Percentiles rank a stretch among this genome's conserved stretches.
Conservation (phyloP, 1,284 basidiomycete species). For the Coniferiporia sulphurascens region DNA sequence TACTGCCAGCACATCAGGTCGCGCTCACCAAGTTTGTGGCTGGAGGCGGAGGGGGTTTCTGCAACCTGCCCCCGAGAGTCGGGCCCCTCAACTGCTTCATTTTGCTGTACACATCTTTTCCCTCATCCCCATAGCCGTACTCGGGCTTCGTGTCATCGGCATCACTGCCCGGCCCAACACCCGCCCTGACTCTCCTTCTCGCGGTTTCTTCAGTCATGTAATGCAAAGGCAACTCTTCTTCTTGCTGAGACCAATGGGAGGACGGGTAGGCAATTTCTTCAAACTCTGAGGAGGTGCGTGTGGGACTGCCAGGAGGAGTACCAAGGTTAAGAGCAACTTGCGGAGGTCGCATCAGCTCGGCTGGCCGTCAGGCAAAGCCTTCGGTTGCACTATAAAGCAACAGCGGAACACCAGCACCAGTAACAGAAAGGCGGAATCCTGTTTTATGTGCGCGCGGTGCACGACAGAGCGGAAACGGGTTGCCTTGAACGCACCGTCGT, state of each 20-base stretch:
- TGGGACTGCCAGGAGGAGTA: constrained; percentile 41
- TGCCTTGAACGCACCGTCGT: neutral
- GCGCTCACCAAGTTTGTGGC: constrained; percentile 65
- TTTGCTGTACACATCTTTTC: constrained; percentile 74
- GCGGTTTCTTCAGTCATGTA: constrained; percentile 69
- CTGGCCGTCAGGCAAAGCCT: neutral
- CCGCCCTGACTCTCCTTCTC: constrained; percentile 50
- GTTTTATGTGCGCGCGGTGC: no score
- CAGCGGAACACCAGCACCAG: neutral
- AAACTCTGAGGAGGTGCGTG: constrained; percentile 56
- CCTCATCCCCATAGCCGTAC: constrained; percentile 53
- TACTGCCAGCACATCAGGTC: constrained; percentile 12
- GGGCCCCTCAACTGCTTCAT: constrained; percentile 42
- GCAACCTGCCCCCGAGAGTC: constrained; percentile 55
- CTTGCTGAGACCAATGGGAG: constrained; percentile 33
- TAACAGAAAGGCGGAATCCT: neutral
- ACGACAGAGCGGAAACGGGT: neutral
- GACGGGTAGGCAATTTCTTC: constrained; percentile 62
- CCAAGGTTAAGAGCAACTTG: constrained; percentile 69
- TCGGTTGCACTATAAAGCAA: neutral
- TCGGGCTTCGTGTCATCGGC: constrained; percentile 35
- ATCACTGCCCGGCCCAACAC: constrained; percentile 30
- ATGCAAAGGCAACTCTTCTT: constrained; percentile 62
- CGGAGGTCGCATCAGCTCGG: constrained; percentile 50
- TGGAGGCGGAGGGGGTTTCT: constrained; percentile 57